phyloP scores from a whole-genome alignment of 108 stramenopile genomes.

The Fistulifera solaris region DNA sequence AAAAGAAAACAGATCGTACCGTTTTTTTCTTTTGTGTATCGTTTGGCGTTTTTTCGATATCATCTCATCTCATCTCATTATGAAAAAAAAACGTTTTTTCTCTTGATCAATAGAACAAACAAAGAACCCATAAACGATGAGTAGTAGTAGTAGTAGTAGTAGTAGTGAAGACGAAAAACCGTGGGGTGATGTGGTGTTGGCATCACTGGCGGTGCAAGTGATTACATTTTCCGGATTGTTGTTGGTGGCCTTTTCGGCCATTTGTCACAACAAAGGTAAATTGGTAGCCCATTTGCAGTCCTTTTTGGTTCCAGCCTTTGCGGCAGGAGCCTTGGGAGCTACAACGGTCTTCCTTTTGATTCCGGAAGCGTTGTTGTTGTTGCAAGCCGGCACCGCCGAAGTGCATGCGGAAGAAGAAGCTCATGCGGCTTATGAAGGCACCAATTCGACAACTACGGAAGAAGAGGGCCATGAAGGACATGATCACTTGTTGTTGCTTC shows the following conservation, averaged over 20 bases:
- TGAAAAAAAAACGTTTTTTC: too few relatives aligned
- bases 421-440: slow-evolving; percentile 1
- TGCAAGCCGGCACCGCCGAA: slow-evolving; percentile 18
- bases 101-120: too few relatives aligned
- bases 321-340: slow-evolving; percentile 45
- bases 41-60: too few relatives aligned
- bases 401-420: slow-evolving; percentile 13
- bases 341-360: slow-evolving; percentile 57
- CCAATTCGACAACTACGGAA: not conserved
- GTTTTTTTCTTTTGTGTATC: too few relatives aligned
- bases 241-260: slow-evolving; percentile 5
- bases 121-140: too few relatives aligned
- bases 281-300: not conserved
- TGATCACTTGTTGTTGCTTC: not conserved
- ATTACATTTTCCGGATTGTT: slow-evolving; percentile 36
- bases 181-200: slow-evolving; percentile 39
- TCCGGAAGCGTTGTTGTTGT: slow-evolving; percentile 37
- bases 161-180: slow-evolving; percentile 39
- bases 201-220: slow-evolving; percentile 41
- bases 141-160: too few relatives aligned
- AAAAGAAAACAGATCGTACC: too few relatives aligned
- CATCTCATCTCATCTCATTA: too few relatives aligned
- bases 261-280: not conserved
- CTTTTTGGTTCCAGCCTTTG: slow-evolving; percentile 2
- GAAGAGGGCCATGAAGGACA: slow-evolving; percentile 4